phyloP scores from a whole-genome alignment of 2,329 filamentous ascomycete species.

The Aureobasidium melanogenum region DNA sequence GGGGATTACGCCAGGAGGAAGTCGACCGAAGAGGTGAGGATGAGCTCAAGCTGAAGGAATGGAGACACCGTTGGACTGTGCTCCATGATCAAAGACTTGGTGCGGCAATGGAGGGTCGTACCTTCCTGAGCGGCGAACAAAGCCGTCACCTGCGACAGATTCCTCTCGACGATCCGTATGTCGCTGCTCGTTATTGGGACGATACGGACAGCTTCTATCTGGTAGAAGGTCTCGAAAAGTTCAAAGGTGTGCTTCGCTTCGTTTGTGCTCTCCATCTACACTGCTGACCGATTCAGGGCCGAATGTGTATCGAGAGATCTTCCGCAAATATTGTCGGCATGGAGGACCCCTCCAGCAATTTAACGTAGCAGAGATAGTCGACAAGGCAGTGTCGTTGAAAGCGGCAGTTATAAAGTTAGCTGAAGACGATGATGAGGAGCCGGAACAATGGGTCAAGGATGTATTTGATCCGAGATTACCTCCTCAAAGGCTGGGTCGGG shows the following conservation, averaged over 20 bases:
- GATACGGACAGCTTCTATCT: background rate
- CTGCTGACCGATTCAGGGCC: background rate
- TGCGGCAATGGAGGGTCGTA: background rate
- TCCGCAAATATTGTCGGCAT: constrained; percentile 18
- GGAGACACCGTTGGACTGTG: background rate
- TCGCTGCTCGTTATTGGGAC: background rate
- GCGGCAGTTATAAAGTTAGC: constrained; percentile 10
- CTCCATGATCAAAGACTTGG: constrained; percentile 4
- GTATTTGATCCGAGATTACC: constrained; percentile 20
- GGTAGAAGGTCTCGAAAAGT: constrained; percentile 16
- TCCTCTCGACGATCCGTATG: background rate
- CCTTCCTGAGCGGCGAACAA: background rate
- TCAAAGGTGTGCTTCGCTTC: constrained; percentile 15
- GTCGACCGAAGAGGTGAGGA: background rate
- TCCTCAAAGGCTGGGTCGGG: background rate
- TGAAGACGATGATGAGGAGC: constrained; percentile 9
- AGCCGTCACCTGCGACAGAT: background rate
- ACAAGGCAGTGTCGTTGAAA: constrained; percentile 19
- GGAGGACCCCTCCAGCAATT: constrained; percentile 17
- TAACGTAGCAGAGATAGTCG: constrained; percentile 27
- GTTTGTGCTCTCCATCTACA: background rate
- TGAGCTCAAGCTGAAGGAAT: background rate
- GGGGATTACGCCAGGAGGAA: background rate
- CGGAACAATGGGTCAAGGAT: constrained; percentile 20
- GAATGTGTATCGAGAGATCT: constrained; percentile 20